Conservation (phyloP, 2,329 filamentous ascomycete species). For the Aspergillus felis region DNA sequence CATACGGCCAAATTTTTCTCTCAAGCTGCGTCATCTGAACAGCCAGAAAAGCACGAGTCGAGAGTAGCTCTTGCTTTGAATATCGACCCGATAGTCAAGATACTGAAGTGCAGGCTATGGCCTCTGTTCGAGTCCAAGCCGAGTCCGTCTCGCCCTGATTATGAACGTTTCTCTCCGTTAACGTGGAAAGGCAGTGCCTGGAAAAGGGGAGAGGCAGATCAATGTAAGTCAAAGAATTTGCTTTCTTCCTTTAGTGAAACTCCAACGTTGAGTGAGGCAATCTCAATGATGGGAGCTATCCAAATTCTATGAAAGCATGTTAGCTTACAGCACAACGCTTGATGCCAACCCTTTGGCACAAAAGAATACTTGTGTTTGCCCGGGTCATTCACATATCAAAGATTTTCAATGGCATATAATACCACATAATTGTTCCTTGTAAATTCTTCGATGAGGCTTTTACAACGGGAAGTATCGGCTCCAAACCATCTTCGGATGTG, state of each 20-base stretch:
- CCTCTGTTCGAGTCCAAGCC: constrained; percentile 19
- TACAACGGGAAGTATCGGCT: not conserved
- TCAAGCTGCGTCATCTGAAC: constrained; percentile 51
- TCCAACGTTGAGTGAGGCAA: not conserved
- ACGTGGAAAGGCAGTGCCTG: constrained; percentile 40
- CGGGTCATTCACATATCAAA: not conserved
- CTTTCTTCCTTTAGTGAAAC: not conserved
- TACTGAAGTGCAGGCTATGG: constrained; percentile 53
- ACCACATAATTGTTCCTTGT: not conserved
- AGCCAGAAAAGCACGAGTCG: constrained; percentile 65
- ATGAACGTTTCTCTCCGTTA: constrained; percentile 30
- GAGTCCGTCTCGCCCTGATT: constrained; percentile 22
- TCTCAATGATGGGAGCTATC: not conserved
- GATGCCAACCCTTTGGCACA: not conserved
- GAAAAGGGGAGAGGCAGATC: constrained; percentile 27
- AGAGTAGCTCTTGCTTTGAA: constrained; percentile 76
- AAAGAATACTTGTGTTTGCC: not conserved
- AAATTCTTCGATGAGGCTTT: not conserved
- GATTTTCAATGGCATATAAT: not conserved
- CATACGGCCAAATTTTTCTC: constrained; percentile 56
- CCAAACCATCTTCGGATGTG: not conserved
- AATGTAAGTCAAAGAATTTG: constrained; percentile 28
- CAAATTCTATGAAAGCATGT: not conserved
- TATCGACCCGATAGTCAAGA: constrained; percentile 65
- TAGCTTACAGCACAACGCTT: not conserved